Evolutionary conservation across 805 yeast species (phyloP), one percentile per base, ranked within the genome.

Genomic region (Zygoascus biomembranicola): DNA sequence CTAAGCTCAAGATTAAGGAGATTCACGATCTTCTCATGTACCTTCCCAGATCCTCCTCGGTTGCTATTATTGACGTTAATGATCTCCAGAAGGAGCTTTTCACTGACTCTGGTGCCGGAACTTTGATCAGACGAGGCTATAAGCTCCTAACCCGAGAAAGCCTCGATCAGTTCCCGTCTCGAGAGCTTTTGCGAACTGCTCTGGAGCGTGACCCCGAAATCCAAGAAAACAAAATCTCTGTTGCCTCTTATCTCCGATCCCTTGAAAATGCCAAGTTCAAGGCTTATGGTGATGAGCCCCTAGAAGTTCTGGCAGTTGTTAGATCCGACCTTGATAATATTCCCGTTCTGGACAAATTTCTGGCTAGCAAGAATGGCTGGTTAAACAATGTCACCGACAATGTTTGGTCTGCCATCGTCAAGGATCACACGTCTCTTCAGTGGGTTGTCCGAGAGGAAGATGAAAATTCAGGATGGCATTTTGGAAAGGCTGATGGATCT

Each of bases 101-200:
- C 73, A 94, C 99, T 43, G 99, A 94, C 70, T 86, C 96, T 16
- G 99, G 99, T 71, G 99, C 99, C 32, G 99, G 99, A 67, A 94
- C 99, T 47, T 78, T 94, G 75, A 90, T 94, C 64, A 86, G 99
- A 79, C 84, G 99, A 71, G 99, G 99, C 58, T 88, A 92, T 74
- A 89, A 88, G 73, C 77, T 94, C 60, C 69, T 85, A 54, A 57
- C 68, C 37, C 82, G 89, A 68, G 78, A 80, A 63, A 79, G 85
- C 20, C 73, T 90, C 52, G 71, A 75, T 41, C 92, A 87, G 57
- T 86, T 90, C 67, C 60, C 64, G 8, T 60, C 73, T 28, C 63
- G 66, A 47, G 96, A 87, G 65, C 73, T 81, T 52, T 78, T 94
- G 61, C 80, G 96, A 71, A 68, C 77, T 49, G 94, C 90, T 19